Percentiles rank a stretch among this genome's conserved stretches.
phyloP scores from a whole-genome alignment of 2,329 filamentous ascomycete species.

The Epichloe festucae region DNA sequence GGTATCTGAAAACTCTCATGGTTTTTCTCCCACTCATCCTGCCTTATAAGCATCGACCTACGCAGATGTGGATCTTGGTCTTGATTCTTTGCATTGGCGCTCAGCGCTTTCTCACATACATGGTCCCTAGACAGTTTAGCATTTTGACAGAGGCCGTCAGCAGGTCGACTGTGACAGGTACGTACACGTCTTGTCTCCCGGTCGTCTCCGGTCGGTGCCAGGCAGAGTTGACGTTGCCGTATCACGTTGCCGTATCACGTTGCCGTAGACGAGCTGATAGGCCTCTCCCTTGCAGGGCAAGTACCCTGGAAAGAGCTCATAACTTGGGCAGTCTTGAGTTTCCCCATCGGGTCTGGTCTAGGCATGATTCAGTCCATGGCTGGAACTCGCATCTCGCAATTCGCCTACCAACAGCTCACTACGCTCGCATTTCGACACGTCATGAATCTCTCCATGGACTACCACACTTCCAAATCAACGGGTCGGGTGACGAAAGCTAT shows the following conservation, averaged over 20 bases:
- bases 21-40: constrained; percentile 15
- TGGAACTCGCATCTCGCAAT: constrained; percentile 13
- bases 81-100: constrained; percentile 9
- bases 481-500: constrained; percentile 49
- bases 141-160: constrained; percentile 11
- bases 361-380: constrained; percentile 8
- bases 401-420: constrained; percentile 35
- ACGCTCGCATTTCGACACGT: constrained; percentile 49
- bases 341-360: constrained; percentile 4
- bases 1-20: constrained; percentile 12
- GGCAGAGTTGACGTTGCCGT: no score
- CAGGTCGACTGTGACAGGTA: constrained; percentile 11
- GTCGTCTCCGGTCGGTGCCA: not conserved
- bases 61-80: constrained; percentile 14
- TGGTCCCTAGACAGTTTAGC: constrained; percentile 16
- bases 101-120: constrained; percentile 12
- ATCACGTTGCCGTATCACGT: no score
- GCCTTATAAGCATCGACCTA: constrained; percentile 12
- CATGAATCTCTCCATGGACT: constrained; percentile 54
- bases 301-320: constrained; percentile 6
- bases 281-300: not conserved
- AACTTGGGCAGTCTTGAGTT: constrained; percentile 7
- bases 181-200: not conserved
- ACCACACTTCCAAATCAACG: constrained; percentile 50
- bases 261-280: not conserved